Conservation (phyloP, 2,329 filamentous ascomycete species). For the Calonectria pauciramosa region DNA sequence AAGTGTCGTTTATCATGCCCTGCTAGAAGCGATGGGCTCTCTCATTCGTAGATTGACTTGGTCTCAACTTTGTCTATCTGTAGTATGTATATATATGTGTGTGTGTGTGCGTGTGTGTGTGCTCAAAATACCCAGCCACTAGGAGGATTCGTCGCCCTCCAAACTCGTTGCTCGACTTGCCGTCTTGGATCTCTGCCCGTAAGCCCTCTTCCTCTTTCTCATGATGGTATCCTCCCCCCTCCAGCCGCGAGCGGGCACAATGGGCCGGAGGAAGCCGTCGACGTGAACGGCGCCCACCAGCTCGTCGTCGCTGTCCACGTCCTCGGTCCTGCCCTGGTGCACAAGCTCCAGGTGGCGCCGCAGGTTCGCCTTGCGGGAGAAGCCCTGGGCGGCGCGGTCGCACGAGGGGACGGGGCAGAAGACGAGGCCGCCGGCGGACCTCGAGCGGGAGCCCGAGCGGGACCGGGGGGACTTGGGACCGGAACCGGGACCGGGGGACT, state of each 20-base stretch:
- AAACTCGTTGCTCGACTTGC: constrained; percentile 31
- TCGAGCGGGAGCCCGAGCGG: constrained; percentile 47
- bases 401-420: constrained; percentile 56
- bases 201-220: constrained; percentile 48
- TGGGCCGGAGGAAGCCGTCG: constrained; percentile 75
- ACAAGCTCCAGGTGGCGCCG: constrained; percentile 55
- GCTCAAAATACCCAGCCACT: too few relatives aligned
- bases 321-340: constrained; percentile 53
- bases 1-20: neutral
- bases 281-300: constrained; percentile 75
- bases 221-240: constrained; percentile 51
- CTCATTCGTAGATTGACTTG: neutral
- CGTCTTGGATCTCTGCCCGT: constrained; percentile 33
- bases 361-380: constrained; percentile 53
- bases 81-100: neutral
- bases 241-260: constrained; percentile 65
- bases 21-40: neutral
- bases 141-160: constrained; percentile 28
- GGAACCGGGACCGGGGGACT: constrained; percentile 31
- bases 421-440: constrained; percentile 50
- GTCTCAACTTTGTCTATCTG: neutral
- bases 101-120: too few relatives aligned
- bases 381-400: constrained; percentile 53
- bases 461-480: constrained; percentile 37
- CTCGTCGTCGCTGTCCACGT: constrained; percentile 63